A percentile compares a stretch with the other conserved stretches of the same genome.
Conservation (phyloP, 2,329 filamentous ascomycete species). For the Microcyclosporella mali region DNA sequence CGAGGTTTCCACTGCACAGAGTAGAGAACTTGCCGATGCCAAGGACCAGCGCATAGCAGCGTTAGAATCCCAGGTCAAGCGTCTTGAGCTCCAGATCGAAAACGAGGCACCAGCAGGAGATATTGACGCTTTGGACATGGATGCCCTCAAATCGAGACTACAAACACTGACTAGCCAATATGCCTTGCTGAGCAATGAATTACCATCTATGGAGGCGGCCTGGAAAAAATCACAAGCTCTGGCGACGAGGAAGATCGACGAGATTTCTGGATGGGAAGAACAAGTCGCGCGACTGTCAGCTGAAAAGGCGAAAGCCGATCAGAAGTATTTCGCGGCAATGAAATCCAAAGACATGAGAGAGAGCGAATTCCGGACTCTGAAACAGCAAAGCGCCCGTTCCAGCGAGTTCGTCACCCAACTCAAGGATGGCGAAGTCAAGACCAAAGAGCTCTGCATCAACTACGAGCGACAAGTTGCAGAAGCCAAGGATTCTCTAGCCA, state of each 20-base stretch:
- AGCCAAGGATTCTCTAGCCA: constrained; percentile 69
- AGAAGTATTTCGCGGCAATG: constrained; percentile 95
- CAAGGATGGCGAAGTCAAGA: constrained; percentile 80
- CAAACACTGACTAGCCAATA: constrained; percentile 73
- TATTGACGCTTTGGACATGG: constrained; percentile 55
- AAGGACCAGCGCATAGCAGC: constrained; percentile 74
- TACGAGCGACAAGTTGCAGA: constrained; percentile 88
- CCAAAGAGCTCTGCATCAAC: constrained; percentile 68
- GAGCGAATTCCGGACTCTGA: constrained; percentile 69
- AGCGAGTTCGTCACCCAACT: constrained; percentile 89
- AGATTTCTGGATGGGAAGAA: constrained; percentile 70
- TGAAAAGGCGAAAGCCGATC: constrained; percentile 93
- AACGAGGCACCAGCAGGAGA: constrained; percentile 36
- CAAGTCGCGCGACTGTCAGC: constrained; percentile 66
- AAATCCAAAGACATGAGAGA: constrained; percentile 86
- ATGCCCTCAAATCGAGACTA: constrained; percentile 69
- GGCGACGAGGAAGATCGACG: constrained; percentile 79
- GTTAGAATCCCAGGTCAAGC: constrained; percentile 74
- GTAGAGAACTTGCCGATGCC: constrained; percentile 73
- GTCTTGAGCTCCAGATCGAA: constrained; percentile 56
- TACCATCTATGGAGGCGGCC: constrained; percentile 82
- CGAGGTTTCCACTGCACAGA: constrained; percentile 60
- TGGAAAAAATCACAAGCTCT: constrained; percentile 84
- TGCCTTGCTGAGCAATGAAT: constrained; percentile 74
- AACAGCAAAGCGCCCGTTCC: constrained; percentile 79